Base-by-base conservation (phyloP, 192 early-diverging fungal species). In the Radiomyces spectabilis region DNA sequence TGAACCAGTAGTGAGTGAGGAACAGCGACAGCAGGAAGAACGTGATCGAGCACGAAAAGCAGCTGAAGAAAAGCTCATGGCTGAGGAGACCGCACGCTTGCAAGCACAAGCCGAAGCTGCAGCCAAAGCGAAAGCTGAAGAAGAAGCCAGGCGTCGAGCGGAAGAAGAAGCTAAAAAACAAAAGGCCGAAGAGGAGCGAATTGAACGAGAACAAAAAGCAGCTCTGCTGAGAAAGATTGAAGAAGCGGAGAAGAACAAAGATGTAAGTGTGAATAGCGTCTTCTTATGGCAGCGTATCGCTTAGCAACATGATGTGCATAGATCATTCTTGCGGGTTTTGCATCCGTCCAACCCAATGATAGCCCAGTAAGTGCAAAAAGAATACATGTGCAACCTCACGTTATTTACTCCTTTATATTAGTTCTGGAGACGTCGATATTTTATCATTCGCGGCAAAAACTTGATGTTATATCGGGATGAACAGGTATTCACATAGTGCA, bases 371-470 rank as follows among this genome's bases (percentile, higher is more conserved):
- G 42, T 37, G 16, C 21, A 18, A 57, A 49, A 7, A 13, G 9
- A 33, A n/a, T 10, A 27, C n/a, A 5, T 41, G 19, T 25, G 18
- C n/a, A 2, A 19, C 15, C 10, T 44, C 1, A 25, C 21, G 18
- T 35, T 31, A 41, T 24, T 37, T 18, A 24, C 15, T 38, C 2
- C 42, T 24, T 44, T 34, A 33, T 63, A 53, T 30, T 61, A 77
- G 60, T 74, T 78, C 48, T 83, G 78, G 81, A 76, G 71, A 42
- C 70, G 81, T 34, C 74, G 81, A 7, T 83, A 68, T 56, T 83
- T 81, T 59, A 57, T 68, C 29, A 73, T 83, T 57, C 66, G 69
- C n/a, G 74, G 72, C 19, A 66, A 69, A 34, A 66, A 49, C 19
- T 33, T 83, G 15, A 63, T 64, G 0, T 53, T 80, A 12, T 83